These are phyloP conservation scores for Pythium myriotylum DNA, from an alignment of 352 stramenopile genomes.

Conservation along the genomic window DNA sequence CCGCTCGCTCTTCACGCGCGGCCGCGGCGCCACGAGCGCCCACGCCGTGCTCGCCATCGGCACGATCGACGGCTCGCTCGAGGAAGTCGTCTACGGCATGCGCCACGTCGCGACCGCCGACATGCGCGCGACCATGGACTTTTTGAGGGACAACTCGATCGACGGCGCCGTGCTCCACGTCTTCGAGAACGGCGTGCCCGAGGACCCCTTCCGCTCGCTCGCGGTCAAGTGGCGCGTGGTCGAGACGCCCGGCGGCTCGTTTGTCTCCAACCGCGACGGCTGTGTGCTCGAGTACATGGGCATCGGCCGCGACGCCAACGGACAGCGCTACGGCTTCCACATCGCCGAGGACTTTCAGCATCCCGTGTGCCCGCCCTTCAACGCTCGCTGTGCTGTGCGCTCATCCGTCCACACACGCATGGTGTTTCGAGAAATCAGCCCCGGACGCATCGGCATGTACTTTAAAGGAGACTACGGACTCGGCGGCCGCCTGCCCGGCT, in stretches of 20 bases:
- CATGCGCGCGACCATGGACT: constrained; percentile 39
- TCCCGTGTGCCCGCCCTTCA: constrained; percentile 15
- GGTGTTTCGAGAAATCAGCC: constrained; percentile 21
- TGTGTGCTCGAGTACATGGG: constrained; percentile 56
- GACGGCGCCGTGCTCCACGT: constrained; percentile 42
- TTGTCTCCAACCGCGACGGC: constrained; percentile 41
- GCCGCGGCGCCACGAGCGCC: not conserved
- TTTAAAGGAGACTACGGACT: constrained; percentile 26
- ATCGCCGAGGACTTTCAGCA: constrained; percentile 41
- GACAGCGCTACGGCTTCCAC: constrained; percentile 44
- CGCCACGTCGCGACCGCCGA: constrained; percentile 33
- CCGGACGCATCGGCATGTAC: constrained; percentile 13
- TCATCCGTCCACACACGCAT: constrained; percentile 11
- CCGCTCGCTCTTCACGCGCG: not conserved
- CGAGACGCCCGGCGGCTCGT: constrained; percentile 17
- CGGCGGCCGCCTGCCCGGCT: constrained; percentile 10
- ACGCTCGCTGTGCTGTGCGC: constrained; percentile 6
- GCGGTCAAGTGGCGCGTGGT: constrained; percentile 29
- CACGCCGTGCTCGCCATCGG: constrained; percentile 46
- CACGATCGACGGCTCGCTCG: constrained; percentile 52
- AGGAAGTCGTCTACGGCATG: constrained; percentile 67
- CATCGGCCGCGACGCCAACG: constrained; percentile 33
- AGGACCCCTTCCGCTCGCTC: constrained; percentile 23
- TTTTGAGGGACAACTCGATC: constrained; percentile 25
- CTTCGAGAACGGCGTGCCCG: constrained; percentile 38